Evolutionary conservation across 352 stramenopile genomes (phyloP).

Genomic region (Globisporangium canariense): DNA sequence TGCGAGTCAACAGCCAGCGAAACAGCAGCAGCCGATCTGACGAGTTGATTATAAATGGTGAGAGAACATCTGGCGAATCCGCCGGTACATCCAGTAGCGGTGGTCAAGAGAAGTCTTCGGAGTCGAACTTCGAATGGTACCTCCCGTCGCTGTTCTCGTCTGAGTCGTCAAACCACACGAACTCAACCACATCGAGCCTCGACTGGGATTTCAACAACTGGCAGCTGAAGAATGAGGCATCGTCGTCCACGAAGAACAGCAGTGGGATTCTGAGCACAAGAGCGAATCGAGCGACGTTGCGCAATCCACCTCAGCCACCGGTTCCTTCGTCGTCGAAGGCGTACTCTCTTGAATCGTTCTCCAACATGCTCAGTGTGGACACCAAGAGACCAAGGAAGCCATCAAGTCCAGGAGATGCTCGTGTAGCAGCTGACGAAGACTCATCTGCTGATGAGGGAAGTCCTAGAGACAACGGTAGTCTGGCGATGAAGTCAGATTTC

Average conservation of each 20-base stretch:
- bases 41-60: conserved; percentile 19
- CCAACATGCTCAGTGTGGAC: conserved; percentile 43
- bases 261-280: background rate
- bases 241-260: conserved; percentile 4
- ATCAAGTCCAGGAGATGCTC: conserved; percentile 12
- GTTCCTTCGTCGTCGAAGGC: conserved; percentile 30
- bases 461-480: conserved; percentile 17
- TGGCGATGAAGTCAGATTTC: conserved; percentile 54
- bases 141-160: conserved; percentile 73
- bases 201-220: conserved; percentile 82
- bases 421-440: conserved; percentile 12
- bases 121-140: conserved; percentile 73
- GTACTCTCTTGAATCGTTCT: conserved; percentile 63
- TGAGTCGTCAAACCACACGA: conserved; percentile 52
- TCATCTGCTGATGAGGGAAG: conserved; percentile 25
- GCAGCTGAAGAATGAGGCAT: conserved; percentile 20
- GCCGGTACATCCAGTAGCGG: conserved; percentile 6
- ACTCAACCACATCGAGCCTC: conserved; percentile 47
- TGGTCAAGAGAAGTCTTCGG: conserved; percentile 21
- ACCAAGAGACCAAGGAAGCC: conserved; percentile 10
- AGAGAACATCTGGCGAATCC: conserved; percentile 18
- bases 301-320: conserved; percentile 9
- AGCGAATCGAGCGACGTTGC: conserved; percentile 1
- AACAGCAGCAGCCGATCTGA: conserved; percentile 14
- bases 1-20: background rate